Base-by-base conservation (phyloP, 176 grass and related monocot genomes). In the Carex parvula region DNA sequence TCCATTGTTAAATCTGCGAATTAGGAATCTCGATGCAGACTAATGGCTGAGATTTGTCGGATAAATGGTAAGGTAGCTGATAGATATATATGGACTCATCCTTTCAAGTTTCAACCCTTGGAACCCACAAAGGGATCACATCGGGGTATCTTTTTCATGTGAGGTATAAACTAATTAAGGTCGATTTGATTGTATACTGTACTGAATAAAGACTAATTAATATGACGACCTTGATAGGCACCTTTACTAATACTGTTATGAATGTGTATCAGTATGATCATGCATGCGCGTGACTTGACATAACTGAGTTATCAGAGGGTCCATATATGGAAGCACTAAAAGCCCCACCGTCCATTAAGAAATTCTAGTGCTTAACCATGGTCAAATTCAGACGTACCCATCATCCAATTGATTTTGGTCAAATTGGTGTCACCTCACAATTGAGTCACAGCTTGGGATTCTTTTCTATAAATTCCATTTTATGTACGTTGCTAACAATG, bases 391-490 rank as follows among this genome's bases (percentile, higher is more conserved):
- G 54, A 78, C 14, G 52, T 78, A 78, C n/a, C 14, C 14, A 33
- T 78, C 73, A 78, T 18, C 50, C 0, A 21, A 21, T n/a, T n/a
- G n/a, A n/a, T 81, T 81, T 62, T 64, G 10, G 55, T 64, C 79
- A 81, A 79, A 81, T 48, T 64, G 79, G 60, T 39, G 79, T 64
- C 60, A 81, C 79, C 30, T 81, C 79, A 81, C 53, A 63, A 64
- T 44, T 62, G 60, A 81, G 58, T 81, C 79, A 78, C 18, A 52
- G 52, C 52, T 78, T 78, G 1, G 73, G 73, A 78, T 78, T 78
- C 73, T 57, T 26, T 56, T 57, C 46, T 0, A 7, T 78, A 52
- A 56, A 78, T 56, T 17, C 6, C 48, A 4, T 56, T 77, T 56
- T 30, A 18, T 75, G n/a, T n/a, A n/a, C n/a, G n/a, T n/a, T n/a